Evolutionary conservation across 83 land plant species (phyloP).

Genomic region (Picea abies): DNA sequence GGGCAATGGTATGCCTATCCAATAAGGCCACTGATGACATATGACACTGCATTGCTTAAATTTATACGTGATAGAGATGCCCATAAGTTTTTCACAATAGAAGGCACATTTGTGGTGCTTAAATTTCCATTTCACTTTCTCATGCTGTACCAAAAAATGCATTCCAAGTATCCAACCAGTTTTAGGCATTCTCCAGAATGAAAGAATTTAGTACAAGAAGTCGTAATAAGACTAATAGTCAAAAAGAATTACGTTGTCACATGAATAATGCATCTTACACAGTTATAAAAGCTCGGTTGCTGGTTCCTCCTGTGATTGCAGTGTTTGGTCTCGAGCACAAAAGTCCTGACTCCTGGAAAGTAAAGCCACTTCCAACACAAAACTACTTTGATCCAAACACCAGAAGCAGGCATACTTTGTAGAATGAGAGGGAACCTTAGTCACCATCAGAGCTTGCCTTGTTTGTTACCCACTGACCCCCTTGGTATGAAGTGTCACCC

Average conservation of each 20-base stretch:
- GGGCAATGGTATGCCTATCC: background rate
- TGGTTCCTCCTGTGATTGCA: background rate
- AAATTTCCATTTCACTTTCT: background rate
- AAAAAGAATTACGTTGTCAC: background rate
- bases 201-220: background rate
- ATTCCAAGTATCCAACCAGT: background rate
- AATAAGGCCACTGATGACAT: background rate
- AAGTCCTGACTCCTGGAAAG: background rate
- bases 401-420: background rate
- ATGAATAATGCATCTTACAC: background rate
- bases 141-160: background rate
- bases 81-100: background rate
- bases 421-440: background rate
- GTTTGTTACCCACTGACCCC: background rate
- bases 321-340: background rate
- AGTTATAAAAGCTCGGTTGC: background rate
- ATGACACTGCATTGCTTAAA: background rate
- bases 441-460: background rate
- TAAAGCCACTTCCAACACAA: background rate
- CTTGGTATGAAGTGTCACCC: background rate
- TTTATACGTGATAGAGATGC: background rate
- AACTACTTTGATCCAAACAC: background rate
- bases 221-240: background rate
- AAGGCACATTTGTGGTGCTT: background rate
- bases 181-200: background rate